phyloP scores from a whole-genome alignment of 2,329 filamentous ascomycete genomes.

The Sarocladium oryzae region DNA sequence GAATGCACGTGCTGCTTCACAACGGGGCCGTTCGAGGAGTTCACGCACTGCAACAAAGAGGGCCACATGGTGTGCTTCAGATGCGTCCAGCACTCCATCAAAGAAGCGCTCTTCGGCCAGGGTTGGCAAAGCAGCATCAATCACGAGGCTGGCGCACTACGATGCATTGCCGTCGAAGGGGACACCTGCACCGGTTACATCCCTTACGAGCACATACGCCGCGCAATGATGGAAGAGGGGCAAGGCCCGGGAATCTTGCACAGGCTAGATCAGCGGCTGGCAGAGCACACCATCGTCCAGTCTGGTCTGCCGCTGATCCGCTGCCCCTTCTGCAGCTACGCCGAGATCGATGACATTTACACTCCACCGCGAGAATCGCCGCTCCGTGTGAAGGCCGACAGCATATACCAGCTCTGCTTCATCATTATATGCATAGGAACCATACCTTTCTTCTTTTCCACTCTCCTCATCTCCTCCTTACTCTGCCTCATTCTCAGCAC shows the following conservation, averaged over 20 bases:
- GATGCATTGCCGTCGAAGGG: conserved; percentile 71
- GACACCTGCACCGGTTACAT: conserved; percentile 70
- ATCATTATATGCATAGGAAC: conserved; percentile 46
- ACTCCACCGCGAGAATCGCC: conserved; percentile 47
- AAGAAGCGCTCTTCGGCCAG: conserved; percentile 88
- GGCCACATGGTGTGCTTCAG: conserved; percentile 73
- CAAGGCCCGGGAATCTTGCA: conserved; percentile 65
- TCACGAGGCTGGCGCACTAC: conserved; percentile 63
- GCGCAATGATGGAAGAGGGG: conserved; percentile 63
- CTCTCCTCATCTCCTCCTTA: conserved; percentile 42
- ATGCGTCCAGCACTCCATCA: conserved; percentile 75
- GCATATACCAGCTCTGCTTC: conserved; percentile 40
- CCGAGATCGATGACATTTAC: conserved; percentile 76
- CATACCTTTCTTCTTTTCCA: conserved; percentile 49
- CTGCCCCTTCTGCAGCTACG: conserved; percentile 89
- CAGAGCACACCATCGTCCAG: conserved; percentile 67
- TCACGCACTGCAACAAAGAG: conserved; percentile 61
- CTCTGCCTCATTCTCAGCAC: conserved; percentile 38
- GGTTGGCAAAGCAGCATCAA: conserved; percentile 81
- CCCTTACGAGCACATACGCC: conserved; percentile 59
- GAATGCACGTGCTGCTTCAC: conserved; percentile 78
- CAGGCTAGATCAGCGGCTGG: conserved; percentile 73
- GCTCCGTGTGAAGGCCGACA: conserved; percentile 51
- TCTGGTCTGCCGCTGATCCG: conserved; percentile 69
- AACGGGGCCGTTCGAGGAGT: conserved; percentile 63